Base-by-base conservation (phyloP, 306 rosid genomes). In the Dryas drummondii region DNA sequence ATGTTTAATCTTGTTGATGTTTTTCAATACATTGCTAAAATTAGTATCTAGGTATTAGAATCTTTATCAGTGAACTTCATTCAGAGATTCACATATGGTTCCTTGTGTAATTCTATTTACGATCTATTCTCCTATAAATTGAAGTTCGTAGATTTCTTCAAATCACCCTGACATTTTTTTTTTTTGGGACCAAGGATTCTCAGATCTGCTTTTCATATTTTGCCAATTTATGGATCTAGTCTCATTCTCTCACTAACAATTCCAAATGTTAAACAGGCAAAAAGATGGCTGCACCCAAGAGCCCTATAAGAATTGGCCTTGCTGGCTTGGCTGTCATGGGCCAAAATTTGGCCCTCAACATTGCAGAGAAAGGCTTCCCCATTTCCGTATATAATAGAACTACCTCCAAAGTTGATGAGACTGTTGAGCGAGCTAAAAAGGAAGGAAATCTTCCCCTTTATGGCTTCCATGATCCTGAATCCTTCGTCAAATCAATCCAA, bases 311-410 rank as follows among this genome's bases (percentile, higher is more conserved):
- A 81, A 93, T 93, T 19, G 98, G 98, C 37, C 97, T 93, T 68
- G 89, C 93, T 45, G 98, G 93, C 76, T 77, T 93, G 85, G 98
- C 98, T 66, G 98, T 93, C 47, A 90, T 93, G 98, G 98, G 98
- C 66, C 98, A 93, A 83, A 93, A 93, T 65, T 88, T 90, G 69
- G 98, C 97, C 46, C 97, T 93, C 73, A 90, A 93, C 78, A 93
- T 93, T 80, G 98, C 97, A 15, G 98, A 93, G 80, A 93, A 93
- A 85, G 98, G 98, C 72, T 93, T 93, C 79, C 98, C 96, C 41
- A 93, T 91, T 76, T 93, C 98, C 2, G 97, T 93, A 62, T 93
- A 93, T 50, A 90, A 93, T 83, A 85, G 98, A 85, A 87, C 97
- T 53, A 82, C 96, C 62, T 90, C 98, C 70, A 93, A 93, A 81